Conservation (phyloP, 768 basidiomycete species). For the Tricholomella constricta region DNA sequence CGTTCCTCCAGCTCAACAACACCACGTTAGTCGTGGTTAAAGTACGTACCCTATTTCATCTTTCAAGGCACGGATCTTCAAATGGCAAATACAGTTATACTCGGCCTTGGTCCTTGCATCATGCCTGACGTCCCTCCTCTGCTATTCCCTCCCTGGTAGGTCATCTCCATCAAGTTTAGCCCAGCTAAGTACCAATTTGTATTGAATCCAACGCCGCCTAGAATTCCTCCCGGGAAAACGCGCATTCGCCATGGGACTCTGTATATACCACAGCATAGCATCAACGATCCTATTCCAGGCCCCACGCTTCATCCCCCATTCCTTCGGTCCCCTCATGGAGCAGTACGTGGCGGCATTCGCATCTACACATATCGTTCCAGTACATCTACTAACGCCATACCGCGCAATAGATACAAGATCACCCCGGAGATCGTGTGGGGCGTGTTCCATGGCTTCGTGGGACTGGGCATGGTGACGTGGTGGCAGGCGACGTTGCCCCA, state of each 20-base stretch:
- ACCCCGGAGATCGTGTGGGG: constrained; percentile 81
- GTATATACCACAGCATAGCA: constrained; percentile 71
- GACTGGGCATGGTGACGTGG: constrained; percentile 75
- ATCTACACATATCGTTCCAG: background rate
- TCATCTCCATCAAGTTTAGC: background rate
- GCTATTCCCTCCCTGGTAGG: constrained; percentile 71
- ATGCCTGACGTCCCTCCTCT: constrained; percentile 62
- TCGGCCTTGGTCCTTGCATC: constrained; percentile 60
- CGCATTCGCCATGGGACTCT: constrained; percentile 74
- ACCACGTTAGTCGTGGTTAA: constrained; percentile 77
- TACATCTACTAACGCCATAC: constrained; percentile 1
- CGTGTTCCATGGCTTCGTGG: constrained; percentile 66
- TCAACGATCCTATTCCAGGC: constrained; percentile 77
- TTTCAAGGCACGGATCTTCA: too few species aligned
- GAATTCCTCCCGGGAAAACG: constrained; percentile 88
- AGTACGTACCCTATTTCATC: constrained; percentile 37
- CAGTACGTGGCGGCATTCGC: constrained; percentile 43
- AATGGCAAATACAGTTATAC: constrained; percentile 54
- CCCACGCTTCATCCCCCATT: constrained; percentile 77
- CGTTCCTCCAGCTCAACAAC: constrained; percentile 82
- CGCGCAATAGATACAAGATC: constrained; percentile 47
- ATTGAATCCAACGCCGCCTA: constrained; percentile 22
- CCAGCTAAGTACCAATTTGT: too few species aligned
- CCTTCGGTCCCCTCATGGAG: constrained; percentile 64
- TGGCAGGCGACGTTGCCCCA: constrained; percentile 76